Base-by-base conservation (phyloP, 2,329 filamentous ascomycete species). In the Coniosporium tulheliwenetii region DNA sequence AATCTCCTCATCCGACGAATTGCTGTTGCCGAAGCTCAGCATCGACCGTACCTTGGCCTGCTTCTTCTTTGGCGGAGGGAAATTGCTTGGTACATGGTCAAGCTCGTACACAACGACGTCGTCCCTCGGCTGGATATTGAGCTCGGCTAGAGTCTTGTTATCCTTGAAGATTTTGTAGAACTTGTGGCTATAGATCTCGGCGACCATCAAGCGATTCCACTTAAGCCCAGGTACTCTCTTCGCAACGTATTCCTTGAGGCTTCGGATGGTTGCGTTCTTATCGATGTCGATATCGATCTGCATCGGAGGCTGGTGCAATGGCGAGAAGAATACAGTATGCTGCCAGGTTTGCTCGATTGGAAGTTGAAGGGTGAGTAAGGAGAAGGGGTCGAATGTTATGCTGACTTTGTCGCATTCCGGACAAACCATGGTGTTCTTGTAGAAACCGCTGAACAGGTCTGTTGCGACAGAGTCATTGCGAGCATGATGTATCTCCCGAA, bases 301-400 rank as follows among this genome's bases (percentile, higher is more conserved):
- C 39, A 89, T 69, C 0, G 85, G 83, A 2, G 65, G 63, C 41
- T 82, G 77, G 43, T 80, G 76, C 1, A 91, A 64, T 2, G 87
- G 86, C 44, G 84, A 80, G 56, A 82, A 95, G 41, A 75, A 79
- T 49, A 96, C 66, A 1, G 71, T 69, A 47, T 81, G 80, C 43
- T 67, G 70, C 81, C 85, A 94, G 36, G 85, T 72, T 47, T 81
- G 86, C 57, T 91, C 81, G 41, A 94, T 76, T 0, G 91, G 91
- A 30, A 98, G 66, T 43, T 93, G 91, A 16, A 98, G 66, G 0
- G 91, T 95, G 44, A 98, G 65, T 48, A 93, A 91, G 59, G 86
- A 95, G 68, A 93, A 98, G 0, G 91, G 91, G 57, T 98, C 91
- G 54, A 98, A 98, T 0, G 91, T 96, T 52, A 98, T 94, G 72